phyloP scores from a whole-genome alignment of 495 filamentous ascomycete genomes.

The Ramalina intermedia region DNA sequence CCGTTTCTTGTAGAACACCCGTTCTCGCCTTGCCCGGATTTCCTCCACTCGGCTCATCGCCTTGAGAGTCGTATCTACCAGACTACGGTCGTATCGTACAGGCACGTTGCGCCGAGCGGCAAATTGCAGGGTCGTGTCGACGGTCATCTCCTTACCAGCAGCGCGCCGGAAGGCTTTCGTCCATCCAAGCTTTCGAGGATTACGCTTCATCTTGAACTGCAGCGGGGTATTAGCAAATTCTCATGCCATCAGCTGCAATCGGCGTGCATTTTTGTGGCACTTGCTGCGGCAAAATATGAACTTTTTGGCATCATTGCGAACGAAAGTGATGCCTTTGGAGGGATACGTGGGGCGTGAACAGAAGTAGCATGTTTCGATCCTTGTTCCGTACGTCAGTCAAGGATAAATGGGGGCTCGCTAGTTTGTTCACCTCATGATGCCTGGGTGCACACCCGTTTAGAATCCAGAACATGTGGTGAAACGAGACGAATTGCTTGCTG shows the following conservation, averaged over 20 bases:
- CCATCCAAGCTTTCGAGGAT: constrained; percentile 73
- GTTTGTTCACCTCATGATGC: too few species aligned
- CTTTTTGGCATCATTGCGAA: constrained; percentile 62
- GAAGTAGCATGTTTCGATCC: constrained; percentile 74
- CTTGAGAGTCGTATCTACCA: constrained; percentile 69
- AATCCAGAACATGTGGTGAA: too few species aligned
- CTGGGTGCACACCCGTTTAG: too few species aligned
- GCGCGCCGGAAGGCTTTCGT: constrained; percentile 70
- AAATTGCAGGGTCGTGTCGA: constrained; percentile 88
- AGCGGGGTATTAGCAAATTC: not conserved
- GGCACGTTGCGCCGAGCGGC: constrained; percentile 85
- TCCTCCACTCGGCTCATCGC: constrained; percentile 87
- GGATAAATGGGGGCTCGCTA: too few species aligned
- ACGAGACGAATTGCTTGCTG: too few species aligned
- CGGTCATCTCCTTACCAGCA: constrained; percentile 79
- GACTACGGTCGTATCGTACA: constrained; percentile 84
- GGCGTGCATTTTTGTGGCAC: constrained; percentile 70
- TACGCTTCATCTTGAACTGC: constrained; percentile 92
- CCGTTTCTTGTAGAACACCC: constrained; percentile 80
- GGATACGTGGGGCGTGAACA: constrained; percentile 79
- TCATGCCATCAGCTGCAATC: not conserved
- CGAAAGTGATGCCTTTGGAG: constrained; percentile 59
- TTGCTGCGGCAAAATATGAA: constrained; percentile 73
- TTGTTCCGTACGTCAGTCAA: not conserved
- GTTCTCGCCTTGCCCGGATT: constrained; percentile 69